These are phyloP conservation scores for Aspergillus ustus DNA, from an alignment of 2,329 filamentous ascomycete species.

Conservation along the genomic window DNA sequence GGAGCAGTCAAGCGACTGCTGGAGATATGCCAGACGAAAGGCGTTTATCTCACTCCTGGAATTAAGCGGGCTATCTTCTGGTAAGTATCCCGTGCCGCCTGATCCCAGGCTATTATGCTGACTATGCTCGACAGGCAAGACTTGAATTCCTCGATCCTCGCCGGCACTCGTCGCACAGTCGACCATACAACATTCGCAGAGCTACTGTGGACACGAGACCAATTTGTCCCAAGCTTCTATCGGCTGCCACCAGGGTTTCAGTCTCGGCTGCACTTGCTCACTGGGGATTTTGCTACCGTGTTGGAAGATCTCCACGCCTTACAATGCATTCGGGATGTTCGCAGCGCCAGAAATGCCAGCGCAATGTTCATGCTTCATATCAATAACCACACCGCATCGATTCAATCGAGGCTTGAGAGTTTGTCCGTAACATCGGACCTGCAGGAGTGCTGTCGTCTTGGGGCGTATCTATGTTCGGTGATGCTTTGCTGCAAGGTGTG, in stretches of 20 bases:
- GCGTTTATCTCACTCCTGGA: constrained; percentile 7
- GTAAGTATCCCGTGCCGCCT: neutral
- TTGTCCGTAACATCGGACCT: neutral
- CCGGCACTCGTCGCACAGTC: neutral
- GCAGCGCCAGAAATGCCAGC: neutral
- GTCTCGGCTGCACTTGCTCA: neutral
- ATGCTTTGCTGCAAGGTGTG: constrained; percentile 13
- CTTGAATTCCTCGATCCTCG: constrained; percentile 7
- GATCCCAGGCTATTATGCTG: neutral
- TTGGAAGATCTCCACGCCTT: constrained; percentile 9
- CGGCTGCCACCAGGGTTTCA: neutral
- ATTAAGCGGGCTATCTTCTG: constrained; percentile 14
- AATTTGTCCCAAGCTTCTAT: constrained; percentile 1
- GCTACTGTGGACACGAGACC: constrained; percentile 5
- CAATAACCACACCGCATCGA: constrained; percentile 10
- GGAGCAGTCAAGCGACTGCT: constrained; percentile 10
- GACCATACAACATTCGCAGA: constrained; percentile 2
- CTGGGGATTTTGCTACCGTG: neutral
- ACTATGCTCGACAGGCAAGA: constrained; percentile 4
- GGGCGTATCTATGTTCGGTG: constrained; percentile 8
- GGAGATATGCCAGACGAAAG: neutral
- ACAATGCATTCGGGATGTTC: constrained; percentile 8
- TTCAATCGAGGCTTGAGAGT: constrained; percentile 4
- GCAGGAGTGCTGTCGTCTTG: constrained; percentile 11
- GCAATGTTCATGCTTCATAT: constrained; percentile 3